Base-by-base conservation (phyloP, 1,139 yeast species). In the Fermentozyma sake region DNA sequence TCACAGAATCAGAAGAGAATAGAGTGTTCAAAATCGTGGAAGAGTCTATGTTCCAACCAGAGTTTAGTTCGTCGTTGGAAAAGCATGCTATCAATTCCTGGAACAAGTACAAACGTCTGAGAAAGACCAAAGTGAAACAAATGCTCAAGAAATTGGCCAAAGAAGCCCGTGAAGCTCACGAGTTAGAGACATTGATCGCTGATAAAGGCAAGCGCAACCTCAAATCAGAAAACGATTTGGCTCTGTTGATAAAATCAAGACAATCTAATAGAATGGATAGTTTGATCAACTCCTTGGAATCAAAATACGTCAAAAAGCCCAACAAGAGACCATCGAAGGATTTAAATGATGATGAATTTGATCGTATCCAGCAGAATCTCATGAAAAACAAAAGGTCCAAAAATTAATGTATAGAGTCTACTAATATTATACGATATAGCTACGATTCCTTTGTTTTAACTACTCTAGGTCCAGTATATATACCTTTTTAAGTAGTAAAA, bases 161-260 rank as follows among this genome's bases (percentile, higher is more conserved):
- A 41, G 91, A 81, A 45, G 84, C 85, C 4, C 60, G 65, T 33
- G 85, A 81, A 44, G 94, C 93, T 0, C 81, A 72, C 34, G 71
- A 67, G 39, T 55, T 77, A 41, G 74, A 78, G 37, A 58, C 62
- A 35, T 61, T 66, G 41, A 54, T 80, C 19, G 67, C 71, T 20
- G 58, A 55, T 27, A 65, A 61, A 33, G 52, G 60, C 19, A 54
- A 55, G 24, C 37, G 48, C 12, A 39, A 41, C 23, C 39, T 44
- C 16, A 40, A 33, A 19, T 57, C 51, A 7, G 74, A 69, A 31
- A 58, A 50, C 23, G 79, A 74, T 29, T 58, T 79, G 31, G 61
- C 63, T 25, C 63, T 68, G 20, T 45, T 79, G 40, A 79, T 79
- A 23, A 68, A 66, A 38, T 57, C 60, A 22, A 58, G 67, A 34